Conservation (phyloP, 1,284 basidiomycete genomes). For the Irpex rosettiformis region DNA sequence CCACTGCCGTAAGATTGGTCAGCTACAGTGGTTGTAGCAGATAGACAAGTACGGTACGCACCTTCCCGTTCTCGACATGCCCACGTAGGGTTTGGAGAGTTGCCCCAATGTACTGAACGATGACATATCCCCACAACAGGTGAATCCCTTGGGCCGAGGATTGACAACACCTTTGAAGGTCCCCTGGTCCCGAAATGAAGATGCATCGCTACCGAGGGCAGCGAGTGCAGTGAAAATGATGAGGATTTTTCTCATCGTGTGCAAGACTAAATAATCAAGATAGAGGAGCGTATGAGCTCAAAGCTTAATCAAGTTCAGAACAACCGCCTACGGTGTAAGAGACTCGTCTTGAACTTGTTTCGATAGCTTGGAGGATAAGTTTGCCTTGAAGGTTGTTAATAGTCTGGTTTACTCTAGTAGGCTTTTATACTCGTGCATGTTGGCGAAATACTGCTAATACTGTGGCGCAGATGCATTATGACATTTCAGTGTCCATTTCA, state of each 20-base stretch:
- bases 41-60: not conserved
- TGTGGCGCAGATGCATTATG: not conserved
- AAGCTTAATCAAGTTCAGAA: not conserved
- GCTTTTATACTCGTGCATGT: not conserved
- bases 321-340: not conserved
- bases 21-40: not conserved
- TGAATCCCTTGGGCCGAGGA: not conserved
- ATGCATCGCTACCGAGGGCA: not conserved
- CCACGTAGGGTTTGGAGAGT: not conserved
- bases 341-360: not conserved
- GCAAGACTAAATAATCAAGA: not conserved
- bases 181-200: not conserved
- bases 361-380: not conserved
- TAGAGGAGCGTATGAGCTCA: not conserved
- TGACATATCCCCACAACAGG: constrained; percentile 1
- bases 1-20: not conserved
- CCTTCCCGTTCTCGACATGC: not conserved
- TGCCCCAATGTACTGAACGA: not conserved
- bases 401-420: not conserved
- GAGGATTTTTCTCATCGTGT: not conserved
- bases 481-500: not conserved
- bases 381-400: not conserved
- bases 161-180: not conserved
- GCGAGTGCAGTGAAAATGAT: not conserved
- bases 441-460: not conserved